Conservation (phyloP, 2,329 filamentous ascomycete genomes). For the Curvularia sp. region DNA sequence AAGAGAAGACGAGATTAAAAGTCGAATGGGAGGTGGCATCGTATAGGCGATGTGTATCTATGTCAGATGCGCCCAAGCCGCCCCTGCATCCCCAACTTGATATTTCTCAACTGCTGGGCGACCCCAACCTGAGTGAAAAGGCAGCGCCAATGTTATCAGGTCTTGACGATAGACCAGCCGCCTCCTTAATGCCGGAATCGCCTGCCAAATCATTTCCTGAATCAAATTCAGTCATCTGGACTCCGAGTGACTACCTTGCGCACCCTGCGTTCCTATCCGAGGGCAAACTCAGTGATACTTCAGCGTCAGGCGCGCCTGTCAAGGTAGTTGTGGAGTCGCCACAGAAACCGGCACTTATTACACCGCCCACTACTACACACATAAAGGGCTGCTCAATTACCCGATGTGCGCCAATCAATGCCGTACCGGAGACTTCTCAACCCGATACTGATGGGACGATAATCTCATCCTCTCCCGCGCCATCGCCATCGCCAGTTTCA, state of each 20-base stretch:
- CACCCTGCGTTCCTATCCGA: slow-evolving; percentile 18
- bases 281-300: slow-evolving; percentile 30
- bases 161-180: neutral
- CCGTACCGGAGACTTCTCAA: slow-evolving; percentile 23
- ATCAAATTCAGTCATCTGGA: slow-evolving; percentile 26
- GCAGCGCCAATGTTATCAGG: neutral
- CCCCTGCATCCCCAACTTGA: slow-evolving; percentile 34
- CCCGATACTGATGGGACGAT: slow-evolving; percentile 44
- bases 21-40: neutral
- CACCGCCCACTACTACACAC: slow-evolving; percentile 26
- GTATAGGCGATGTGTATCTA: slow-evolving; percentile 24
- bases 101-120: slow-evolving; percentile 17
- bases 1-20: neutral
- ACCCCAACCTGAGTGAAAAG: slow-evolving; percentile 3
- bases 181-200: slow-evolving; percentile 3
- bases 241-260: slow-evolving; percentile 11
- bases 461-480: slow-evolving; percentile 36
- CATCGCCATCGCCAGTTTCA: slow-evolving; percentile 28
- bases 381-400: slow-evolving; percentile 37
- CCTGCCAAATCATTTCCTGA: slow-evolving; percentile 15
- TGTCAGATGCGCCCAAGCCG: slow-evolving; percentile 32
- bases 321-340: slow-evolving; percentile 43
- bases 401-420: slow-evolving; percentile 25
- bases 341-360: slow-evolving; percentile 39
- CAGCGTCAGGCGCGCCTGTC: slow-evolving; percentile 35